Evolutionary conservation across 352 stramenopile genomes (phyloP).

Genomic region (Phytopythium vexans): DNA sequence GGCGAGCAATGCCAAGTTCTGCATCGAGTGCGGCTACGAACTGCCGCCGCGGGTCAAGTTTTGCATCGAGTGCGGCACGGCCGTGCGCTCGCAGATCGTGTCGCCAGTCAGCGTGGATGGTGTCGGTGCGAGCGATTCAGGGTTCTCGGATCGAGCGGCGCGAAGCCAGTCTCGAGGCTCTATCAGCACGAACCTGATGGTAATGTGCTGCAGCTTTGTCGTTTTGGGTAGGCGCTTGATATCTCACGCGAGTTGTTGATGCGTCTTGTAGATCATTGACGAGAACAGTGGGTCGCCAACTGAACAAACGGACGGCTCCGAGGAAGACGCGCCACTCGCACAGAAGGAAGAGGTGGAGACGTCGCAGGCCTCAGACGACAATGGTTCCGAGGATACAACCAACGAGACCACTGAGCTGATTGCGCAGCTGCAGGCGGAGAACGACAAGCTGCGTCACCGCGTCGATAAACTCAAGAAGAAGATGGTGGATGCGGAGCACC

Average conservation of each 20-base stretch:
- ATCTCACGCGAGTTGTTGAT: background rate
- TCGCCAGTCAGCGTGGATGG: slow-evolving; percentile 41
- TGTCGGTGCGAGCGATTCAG: slow-evolving; percentile 13
- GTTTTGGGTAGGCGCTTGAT: background rate
- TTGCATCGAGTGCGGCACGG: slow-evolving; percentile 83
- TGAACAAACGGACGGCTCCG: slow-evolving; percentile 49
- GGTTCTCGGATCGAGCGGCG: slow-evolving; percentile 20
- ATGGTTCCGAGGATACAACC: slow-evolving; percentile 12
- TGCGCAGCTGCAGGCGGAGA: slow-evolving; percentile 61
- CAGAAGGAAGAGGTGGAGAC: slow-evolving; percentile 32
- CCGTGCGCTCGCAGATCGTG: slow-evolving; percentile 47
- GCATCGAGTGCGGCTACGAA: slow-evolving; percentile 83
- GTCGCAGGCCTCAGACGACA: slow-evolving; percentile 20
- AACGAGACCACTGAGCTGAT: slow-evolving; percentile 40
- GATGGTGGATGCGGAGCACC: slow-evolving; percentile 47
- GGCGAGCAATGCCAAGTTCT: slow-evolving; percentile 70
- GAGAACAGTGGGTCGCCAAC: slow-evolving; percentile 61
- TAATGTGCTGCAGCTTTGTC: slow-evolving; percentile 5
- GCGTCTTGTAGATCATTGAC: slow-evolving; percentile 51
- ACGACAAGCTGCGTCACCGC: slow-evolving; percentile 66
- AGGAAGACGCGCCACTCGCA: slow-evolving; percentile 43
- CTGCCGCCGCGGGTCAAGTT: slow-evolving; percentile 77
- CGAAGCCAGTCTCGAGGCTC: slow-evolving; percentile 44
- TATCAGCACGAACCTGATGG: slow-evolving; percentile 43
- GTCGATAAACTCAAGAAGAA: slow-evolving; percentile 79